phyloP scores from a whole-genome alignment of 495 filamentous ascomycete genomes.

The Glutinoglossum americanum region DNA sequence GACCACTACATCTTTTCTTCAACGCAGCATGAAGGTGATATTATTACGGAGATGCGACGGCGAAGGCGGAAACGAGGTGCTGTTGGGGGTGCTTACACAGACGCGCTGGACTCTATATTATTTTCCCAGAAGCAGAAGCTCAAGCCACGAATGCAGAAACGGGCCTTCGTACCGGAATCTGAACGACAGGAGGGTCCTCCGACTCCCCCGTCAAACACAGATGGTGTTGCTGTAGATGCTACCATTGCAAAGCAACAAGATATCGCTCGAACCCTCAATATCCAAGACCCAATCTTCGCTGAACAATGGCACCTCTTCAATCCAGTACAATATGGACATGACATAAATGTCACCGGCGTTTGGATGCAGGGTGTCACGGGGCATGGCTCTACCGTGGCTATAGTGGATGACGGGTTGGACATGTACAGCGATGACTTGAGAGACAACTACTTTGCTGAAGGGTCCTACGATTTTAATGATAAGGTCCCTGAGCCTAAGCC shows the following conservation, averaged over 20 bases:
- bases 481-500: constrained; percentile 56
- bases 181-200: constrained; percentile 5
- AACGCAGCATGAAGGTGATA: constrained; percentile 37
- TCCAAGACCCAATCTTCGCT: constrained; percentile 72
- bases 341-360: constrained; percentile 80
- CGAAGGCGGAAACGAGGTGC: constrained; percentile 36
- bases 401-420: constrained; percentile 90
- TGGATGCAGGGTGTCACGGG: constrained; percentile 91
- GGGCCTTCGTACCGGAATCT: constrained; percentile 30
- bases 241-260: constrained; percentile 35
- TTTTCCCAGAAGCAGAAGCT: constrained; percentile 67
- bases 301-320: constrained; percentile 96
- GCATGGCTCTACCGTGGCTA: constrained; percentile 67
- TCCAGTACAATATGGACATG: constrained; percentile 56
- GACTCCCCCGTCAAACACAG: constrained; percentile 3
- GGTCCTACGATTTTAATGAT: constrained; percentile 94
- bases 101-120: constrained; percentile 48
- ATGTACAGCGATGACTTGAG: constrained; percentile 93
- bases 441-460: constrained; percentile 73
- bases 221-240: constrained; percentile 13
- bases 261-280: constrained; percentile 41
- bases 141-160: constrained; percentile 54
- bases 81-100: constrained; percentile 22
- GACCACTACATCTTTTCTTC: constrained; percentile 75
- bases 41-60: constrained; percentile 36